Percentiles rank a stretch among this genome's conserved stretches.
Evolutionary conservation across 2,329 filamentous ascomycete genomes (phyloP).

Genomic region (Cercospora sp.): DNA sequence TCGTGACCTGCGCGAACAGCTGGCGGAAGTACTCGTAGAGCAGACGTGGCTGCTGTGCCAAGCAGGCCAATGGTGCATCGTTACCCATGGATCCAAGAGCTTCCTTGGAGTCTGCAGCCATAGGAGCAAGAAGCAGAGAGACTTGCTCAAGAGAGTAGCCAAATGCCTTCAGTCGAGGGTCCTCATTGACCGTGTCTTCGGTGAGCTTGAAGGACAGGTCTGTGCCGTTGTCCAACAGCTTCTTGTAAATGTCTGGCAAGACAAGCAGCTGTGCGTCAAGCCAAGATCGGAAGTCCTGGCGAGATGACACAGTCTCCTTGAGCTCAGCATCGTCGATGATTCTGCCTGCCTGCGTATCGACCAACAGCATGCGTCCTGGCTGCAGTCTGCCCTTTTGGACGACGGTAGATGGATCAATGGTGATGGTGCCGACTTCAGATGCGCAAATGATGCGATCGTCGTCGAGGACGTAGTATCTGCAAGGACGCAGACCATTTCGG

Average conservation of each 20-base stretch:
- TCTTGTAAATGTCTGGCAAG: conserved; percentile 70
- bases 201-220: conserved; percentile 70
- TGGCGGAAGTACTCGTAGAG: conserved; percentile 97
- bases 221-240: conserved; percentile 57
- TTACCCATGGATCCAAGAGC: conserved; percentile 98
- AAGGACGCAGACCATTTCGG: conserved; percentile 90
- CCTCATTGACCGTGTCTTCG: conserved; percentile 72
- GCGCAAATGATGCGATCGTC: conserved; percentile 97
- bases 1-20: conserved; percentile 96
- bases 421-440: conserved; percentile 92
- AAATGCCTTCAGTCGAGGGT: conserved; percentile 79
- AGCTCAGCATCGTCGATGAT: conserved; percentile 94
- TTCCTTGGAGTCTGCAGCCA: conserved; percentile 97
- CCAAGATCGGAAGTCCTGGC: conserved; percentile 87
- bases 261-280: conserved; percentile 81
- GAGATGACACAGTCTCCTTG: conserved; percentile 82
- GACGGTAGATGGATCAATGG: conserved; percentile 84
- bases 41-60: conserved; percentile 84
- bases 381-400: conserved; percentile 92
- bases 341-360: conserved; percentile 85
- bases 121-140: conserved; percentile 84
- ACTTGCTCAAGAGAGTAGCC: conserved; percentile 96
- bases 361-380: conserved; percentile 92
- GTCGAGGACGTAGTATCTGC: conserved; percentile 94
- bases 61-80: conserved; percentile 86